Base-by-base conservation (phyloP, 768 basidiomycete genomes). In the Exsudoporus frostii region DNA sequence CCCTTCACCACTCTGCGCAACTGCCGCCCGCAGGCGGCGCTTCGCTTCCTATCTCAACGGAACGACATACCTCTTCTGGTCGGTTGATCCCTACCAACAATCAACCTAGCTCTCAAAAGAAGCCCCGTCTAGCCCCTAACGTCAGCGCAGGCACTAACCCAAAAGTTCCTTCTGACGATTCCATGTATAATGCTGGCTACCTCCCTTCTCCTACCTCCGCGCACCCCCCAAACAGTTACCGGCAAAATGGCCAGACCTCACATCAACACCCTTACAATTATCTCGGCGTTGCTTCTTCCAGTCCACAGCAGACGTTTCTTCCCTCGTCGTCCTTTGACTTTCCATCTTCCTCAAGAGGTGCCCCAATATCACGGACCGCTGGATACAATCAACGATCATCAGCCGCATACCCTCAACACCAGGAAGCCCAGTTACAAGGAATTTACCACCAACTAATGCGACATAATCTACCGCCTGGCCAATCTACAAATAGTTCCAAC, bases 31-130 rank as follows among this genome's bases (percentile, higher is more conserved):
- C 56, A 52, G 43, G 54, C 24, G 43, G 56, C 5, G 54, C 51
- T n/a, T 65, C 67, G 40, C 65, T 73, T 51, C 69, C 71, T 15
- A 38, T 73, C 37, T 70, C 69, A 53, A 70, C 65, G 15, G 69
- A 70, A 50, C 63, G 69, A 3, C 71, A 69, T 36, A 61, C 68
- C 39, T 63, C 68, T 54, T 62, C 65, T 48, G 66, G 65, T 68
- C 65, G 62, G 65, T 70, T 56, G 1, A 55, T 66, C 51, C 62
- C 65, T 66, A 45, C 58, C 38, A 58, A 62, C 64, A 50, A 56
- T 61, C 64, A 55, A 44, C 44, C 54, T 46, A 42, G 44, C 45
- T 53, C 65, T 63, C 65, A 65, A 63, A 65, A 69, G 65, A 61
- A 63, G 53, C 58, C 62, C 11, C 64, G 70, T 67, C 51, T 71